Evolutionary conservation across 1,284 basidiomycete species (phyloP).

Genomic region (Ceratobasidium sp.): DNA sequence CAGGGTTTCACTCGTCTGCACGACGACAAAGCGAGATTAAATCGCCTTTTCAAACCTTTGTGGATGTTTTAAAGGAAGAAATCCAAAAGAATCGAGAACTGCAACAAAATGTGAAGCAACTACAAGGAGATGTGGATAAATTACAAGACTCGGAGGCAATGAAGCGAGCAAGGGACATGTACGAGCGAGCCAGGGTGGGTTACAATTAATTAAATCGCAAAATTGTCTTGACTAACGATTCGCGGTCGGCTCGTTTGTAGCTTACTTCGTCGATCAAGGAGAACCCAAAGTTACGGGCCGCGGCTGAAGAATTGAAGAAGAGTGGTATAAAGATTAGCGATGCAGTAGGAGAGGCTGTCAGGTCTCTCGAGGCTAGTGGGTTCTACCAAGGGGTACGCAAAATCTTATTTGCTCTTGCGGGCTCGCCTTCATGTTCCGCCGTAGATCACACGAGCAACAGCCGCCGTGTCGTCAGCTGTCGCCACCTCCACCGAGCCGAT

Average conservation of each 20-base stretch:
- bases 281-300: slow-evolving; percentile 91
- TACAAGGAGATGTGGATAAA: slow-evolving; percentile 98
- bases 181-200: slow-evolving; percentile 92
- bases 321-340: slow-evolving; percentile 93
- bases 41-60: slow-evolving; percentile 96
- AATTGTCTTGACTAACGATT: slow-evolving; percentile 37
- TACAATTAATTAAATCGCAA: slow-evolving; percentile 22
- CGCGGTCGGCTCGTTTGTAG: slow-evolving; percentile 58
- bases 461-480: slow-evolving; percentile 82
- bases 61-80: slow-evolving; percentile 93
- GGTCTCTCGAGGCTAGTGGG: slow-evolving; percentile 94
- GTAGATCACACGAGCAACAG: slow-evolving; percentile 82
- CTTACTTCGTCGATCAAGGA: slow-evolving; percentile 95
- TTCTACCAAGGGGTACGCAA: slow-evolving; percentile 82
- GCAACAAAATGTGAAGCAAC: slow-evolving; percentile 96
- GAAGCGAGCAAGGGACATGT: slow-evolving; percentile 89
- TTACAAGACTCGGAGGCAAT: slow-evolving; percentile 97
- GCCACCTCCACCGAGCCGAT: slow-evolving; percentile 91
- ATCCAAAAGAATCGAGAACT: slow-evolving; percentile 93
- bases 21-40: slow-evolving; percentile 73
- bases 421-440: background rate
- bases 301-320: slow-evolving; percentile 90
- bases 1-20: slow-evolving; percentile 74
- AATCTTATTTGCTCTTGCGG: slow-evolving; percentile 43
- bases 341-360: slow-evolving; percentile 90